phyloP scores from a whole-genome alignment of 768 basidiomycete species.

The Mycena maculata region DNA sequence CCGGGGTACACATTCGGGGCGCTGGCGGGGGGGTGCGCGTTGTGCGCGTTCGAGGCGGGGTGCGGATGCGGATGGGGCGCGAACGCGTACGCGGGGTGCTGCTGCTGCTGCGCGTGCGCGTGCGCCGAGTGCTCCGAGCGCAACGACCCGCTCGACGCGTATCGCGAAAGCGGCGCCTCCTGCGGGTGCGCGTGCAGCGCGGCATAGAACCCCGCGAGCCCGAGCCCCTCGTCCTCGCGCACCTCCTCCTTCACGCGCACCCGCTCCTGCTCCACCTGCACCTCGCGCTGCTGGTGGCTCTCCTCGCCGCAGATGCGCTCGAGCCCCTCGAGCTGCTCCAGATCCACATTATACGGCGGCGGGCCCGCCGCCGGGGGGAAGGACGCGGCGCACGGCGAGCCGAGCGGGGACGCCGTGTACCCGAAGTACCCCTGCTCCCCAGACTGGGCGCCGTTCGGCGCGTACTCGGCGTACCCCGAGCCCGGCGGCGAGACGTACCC shows the following conservation, averaged over 20 bases:
- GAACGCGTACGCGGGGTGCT: not conserved
- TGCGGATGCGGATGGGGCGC: not conserved
- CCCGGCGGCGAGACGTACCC: not conserved
- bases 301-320: too few relatives aligned
- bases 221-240: not conserved
- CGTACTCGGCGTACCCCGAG: not conserved
- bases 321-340: too few relatives aligned
- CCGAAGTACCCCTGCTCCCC: too few relatives aligned
- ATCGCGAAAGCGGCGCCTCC: not conserved
- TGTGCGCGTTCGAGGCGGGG: too few relatives aligned
- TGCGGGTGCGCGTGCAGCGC: not conserved
- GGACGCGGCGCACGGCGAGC: not conserved
- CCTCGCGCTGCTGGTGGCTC: too few relatives aligned
- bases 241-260: slow-evolving; percentile 16
- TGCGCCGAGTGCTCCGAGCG: not conserved
- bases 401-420: not conserved
- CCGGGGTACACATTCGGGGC: not conserved
- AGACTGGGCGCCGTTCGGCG: too few relatives aligned
- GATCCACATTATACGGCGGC: too few relatives aligned
- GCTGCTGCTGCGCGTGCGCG: not conserved
- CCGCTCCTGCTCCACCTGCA: not conserved
- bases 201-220: slow-evolving; percentile 23
- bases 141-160: not conserved
- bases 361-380: not conserved
- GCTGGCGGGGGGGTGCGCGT: not conserved